Conservation (phyloP, 1,139 yeast species). For the Geotrichum restrictum region DNA sequence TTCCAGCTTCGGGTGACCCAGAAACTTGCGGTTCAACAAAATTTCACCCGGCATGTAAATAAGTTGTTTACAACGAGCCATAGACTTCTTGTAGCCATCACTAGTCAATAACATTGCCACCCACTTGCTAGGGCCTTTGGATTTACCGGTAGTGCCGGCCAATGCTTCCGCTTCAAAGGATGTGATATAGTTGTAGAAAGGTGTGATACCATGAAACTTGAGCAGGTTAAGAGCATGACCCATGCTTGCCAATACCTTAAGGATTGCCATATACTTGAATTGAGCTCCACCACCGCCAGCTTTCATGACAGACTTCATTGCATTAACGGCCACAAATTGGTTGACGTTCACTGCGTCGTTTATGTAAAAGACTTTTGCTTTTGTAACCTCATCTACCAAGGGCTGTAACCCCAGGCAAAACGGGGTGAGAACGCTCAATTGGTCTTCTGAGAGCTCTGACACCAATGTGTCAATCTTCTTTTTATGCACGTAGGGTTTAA, state of each 20-base stretch:
- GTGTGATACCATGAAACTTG: conserved; percentile 74
- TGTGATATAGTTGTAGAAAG: conserved; percentile 56
- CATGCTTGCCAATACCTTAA: conserved; percentile 61
- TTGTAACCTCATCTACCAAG: conserved; percentile 53
- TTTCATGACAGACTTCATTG: conserved; percentile 48
- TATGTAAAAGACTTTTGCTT: conserved; percentile 57
- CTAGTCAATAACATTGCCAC: conserved; percentile 47
- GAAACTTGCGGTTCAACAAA: conserved; percentile 29
- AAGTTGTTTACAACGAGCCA: conserved; percentile 46
- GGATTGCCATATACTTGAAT: conserved; percentile 32
- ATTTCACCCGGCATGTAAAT: conserved; percentile 39
- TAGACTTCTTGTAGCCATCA: conserved; percentile 46
- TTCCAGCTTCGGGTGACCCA: conserved; percentile 76
- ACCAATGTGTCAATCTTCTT: conserved; percentile 59
- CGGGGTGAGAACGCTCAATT: conserved; percentile 49
- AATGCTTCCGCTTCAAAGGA: conserved; percentile 16
- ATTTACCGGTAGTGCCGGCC: conserved; percentile 21
- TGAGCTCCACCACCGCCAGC: conserved; percentile 26
- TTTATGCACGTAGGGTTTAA: conserved; percentile 70
- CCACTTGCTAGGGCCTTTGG: conserved; percentile 31
- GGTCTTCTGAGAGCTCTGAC: conserved; percentile 53
- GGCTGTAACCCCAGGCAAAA: conserved; percentile 63
- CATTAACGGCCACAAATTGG: conserved; percentile 68
- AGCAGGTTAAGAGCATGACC: conserved; percentile 56
- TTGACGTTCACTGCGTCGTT: conserved; percentile 65